Evolutionary conservation across 2,329 filamentous ascomycete species (phyloP), one percentile per base, ranked within the genome.

Genomic region (Trichophyton rubrum): DNA sequence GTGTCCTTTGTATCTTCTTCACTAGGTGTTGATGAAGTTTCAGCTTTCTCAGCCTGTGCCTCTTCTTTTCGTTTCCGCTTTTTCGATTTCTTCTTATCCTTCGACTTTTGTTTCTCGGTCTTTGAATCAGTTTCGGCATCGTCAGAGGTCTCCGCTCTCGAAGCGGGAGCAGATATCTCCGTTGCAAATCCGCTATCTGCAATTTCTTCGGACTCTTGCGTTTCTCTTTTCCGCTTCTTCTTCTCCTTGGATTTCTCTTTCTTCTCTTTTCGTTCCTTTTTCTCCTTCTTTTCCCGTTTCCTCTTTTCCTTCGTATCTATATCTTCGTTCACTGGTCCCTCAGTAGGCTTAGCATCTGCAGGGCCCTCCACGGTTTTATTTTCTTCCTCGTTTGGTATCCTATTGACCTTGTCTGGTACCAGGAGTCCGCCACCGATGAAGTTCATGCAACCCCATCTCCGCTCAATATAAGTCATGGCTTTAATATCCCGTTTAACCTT

Each of bases 391-490:
- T 41, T 57, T 17, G 51, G 27, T 22, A 57, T 57, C 15, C 43
- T 57, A n/a, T 80, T 74, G 61, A 80, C 77, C 68, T 81, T 80
- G 62, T 84, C 82, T 11, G 83, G 83, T 3, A 82, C 79, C 64
- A 87, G 69, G 61, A 90, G 81, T 0, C 92, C 93, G n/a, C 90
- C 93, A 62, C 80, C 85, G 24, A 99, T 86, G 73, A 99, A 99
- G 56, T 85, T 83, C 79, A 96, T 89, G 8, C 82, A 79, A 0
- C 90, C 90, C 76, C 85, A 91, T 73, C 85, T 89, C 68, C 82
- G 80, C 66, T 87, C 85, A 60, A 89, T 81, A 70, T 90, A 95
- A 53, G 85, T 77, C 64, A 84, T 84, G 68, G 89, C 81, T 77
- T 88, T 87, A 47, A 87, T 75, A 67, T 89, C 85, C 61, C 88